Percentiles rank a stretch among this genome's conserved stretches.
These are phyloP conservation scores for Boletus rubropictus DNA, from an alignment of 768 basidiomycete genomes.

Conservation along the genomic window DNA sequence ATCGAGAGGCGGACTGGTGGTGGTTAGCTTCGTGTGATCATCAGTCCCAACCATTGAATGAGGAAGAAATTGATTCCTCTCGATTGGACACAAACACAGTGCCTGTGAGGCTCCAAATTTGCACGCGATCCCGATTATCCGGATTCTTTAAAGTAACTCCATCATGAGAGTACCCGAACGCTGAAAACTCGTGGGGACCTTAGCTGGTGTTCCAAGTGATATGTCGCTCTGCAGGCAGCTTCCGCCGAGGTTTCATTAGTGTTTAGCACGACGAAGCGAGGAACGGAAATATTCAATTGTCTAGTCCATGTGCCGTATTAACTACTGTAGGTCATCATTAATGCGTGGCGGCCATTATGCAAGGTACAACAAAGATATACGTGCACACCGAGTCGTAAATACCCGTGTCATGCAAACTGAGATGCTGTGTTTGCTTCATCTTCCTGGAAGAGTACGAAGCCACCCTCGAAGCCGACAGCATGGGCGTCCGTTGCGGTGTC, in stretches of 20 bases:
- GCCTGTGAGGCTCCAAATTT: neutral
- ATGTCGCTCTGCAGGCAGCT: constrained; percentile 7
- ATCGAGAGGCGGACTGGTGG: constrained; percentile 63
- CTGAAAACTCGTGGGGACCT: constrained; percentile 16
- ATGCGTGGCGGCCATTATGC: constrained; percentile 10
- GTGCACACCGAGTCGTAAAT: constrained; percentile 14
- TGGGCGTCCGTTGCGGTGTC: constrained; percentile 39
- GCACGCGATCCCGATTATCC: constrained; percentile 15
- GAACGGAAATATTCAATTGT: neutral
- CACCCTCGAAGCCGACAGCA: constrained; percentile 44
- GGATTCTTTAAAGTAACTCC: neutral
- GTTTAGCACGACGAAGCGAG: neutral
- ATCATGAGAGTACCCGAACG: neutral
- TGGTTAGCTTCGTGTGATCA: constrained; percentile 14
- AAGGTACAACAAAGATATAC: constrained; percentile 9
- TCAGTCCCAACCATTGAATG: neutral
- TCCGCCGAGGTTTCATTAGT: neutral
- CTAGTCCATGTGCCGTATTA: constrained; percentile 5
- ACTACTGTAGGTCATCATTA: constrained; percentile 12
- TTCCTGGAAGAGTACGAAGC: constrained; percentile 40
- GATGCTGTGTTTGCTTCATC: constrained; percentile 20
- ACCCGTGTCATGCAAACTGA: constrained; percentile 13
- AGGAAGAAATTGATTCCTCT: constrained; percentile 1
- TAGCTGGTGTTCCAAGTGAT: neutral
- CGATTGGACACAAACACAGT: neutral